Conservation (phyloP, 2,329 filamentous ascomycete species). For the Pseudocercospora eumusae region DNA sequence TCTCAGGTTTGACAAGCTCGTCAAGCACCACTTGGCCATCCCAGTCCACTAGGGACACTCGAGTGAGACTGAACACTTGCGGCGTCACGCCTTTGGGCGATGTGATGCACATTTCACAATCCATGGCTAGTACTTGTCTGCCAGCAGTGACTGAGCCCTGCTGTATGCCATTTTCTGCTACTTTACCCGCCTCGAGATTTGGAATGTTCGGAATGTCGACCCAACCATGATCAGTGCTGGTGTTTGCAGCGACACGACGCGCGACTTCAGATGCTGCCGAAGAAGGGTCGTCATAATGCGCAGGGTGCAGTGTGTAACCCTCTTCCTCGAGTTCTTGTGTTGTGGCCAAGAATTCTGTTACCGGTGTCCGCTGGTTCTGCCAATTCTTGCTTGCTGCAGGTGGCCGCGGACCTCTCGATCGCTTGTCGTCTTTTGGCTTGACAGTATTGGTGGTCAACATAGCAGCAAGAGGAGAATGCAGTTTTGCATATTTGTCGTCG, state of each 20-base stretch:
- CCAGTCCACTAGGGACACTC: conserved; percentile 86
- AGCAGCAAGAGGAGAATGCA: conserved; percentile 84
- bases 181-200: conserved; percentile 64
- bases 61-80: conserved; percentile 77
- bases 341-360: conserved; percentile 75
- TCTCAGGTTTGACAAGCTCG: conserved; percentile 85
- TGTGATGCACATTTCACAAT: conserved; percentile 97
- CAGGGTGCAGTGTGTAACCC: conserved; percentile 81
- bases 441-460: conserved; percentile 76
- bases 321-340: conserved; percentile 76
- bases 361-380: conserved; percentile 74
- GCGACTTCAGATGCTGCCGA: conserved; percentile 45
- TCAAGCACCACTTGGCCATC: conserved; percentile 79
- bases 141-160: conserved; percentile 82
- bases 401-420: conserved; percentile 60
- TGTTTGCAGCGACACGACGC: conserved; percentile 45
- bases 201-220: conserved; percentile 70
- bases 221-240: conserved; percentile 68
- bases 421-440: conserved; percentile 68
- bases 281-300: conserved; percentile 55
- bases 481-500: conserved; percentile 74
- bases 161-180: conserved; percentile 71
- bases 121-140: conserved; percentile 74
- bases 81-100: conserved; percentile 53
- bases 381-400: conserved; percentile 66